A percentile compares a stretch with the other conserved stretches of the same genome.
Evolutionary conservation across 169 alveolate species (phyloP).

Genomic region (Plasmodium adleri): DNA sequence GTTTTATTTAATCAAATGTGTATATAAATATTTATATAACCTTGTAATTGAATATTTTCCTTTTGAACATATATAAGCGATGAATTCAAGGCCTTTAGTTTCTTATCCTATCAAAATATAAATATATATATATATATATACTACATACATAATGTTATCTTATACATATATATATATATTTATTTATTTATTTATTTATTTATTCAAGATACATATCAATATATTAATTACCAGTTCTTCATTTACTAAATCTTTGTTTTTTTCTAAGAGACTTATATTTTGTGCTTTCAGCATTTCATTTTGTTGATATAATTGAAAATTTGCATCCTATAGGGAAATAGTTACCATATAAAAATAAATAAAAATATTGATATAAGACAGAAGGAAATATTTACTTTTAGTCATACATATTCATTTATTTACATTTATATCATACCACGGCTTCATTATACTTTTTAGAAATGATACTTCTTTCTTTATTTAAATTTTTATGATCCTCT

Average conservation of each 20-base stretch:
- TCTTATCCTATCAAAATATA: conserved; percentile 20
- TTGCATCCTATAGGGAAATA: conserved; percentile 37
- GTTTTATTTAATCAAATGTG: background rate
- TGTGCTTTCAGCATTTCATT: conserved; percentile 75
- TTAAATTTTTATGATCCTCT: conserved; percentile 45
- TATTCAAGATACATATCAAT: background rate
- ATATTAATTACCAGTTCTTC: conserved; percentile 33
- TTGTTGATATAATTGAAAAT: conserved; percentile 65
- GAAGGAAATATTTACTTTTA: background rate
- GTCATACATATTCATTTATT: background rate
- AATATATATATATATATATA: background rate
- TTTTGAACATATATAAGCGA: conserved; percentile 57
- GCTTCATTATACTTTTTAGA: conserved; percentile 69
- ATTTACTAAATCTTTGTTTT: conserved; percentile 52
- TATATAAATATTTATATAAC: conserved; percentile 5
- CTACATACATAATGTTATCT: no score
- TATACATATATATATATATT: background rate
- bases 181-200: background rate
- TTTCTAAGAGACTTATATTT: conserved; percentile 49
- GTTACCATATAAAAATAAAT: background rate
- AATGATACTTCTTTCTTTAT: conserved; percentile 20
- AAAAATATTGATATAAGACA: background rate
- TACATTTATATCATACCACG: conserved; percentile 31
- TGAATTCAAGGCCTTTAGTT: conserved; percentile 29
- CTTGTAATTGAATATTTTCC: conserved; percentile 40